phyloP scores from a whole-genome alignment of 371 early-diverging fungal species.

The Sporodiniella umbellata region DNA sequence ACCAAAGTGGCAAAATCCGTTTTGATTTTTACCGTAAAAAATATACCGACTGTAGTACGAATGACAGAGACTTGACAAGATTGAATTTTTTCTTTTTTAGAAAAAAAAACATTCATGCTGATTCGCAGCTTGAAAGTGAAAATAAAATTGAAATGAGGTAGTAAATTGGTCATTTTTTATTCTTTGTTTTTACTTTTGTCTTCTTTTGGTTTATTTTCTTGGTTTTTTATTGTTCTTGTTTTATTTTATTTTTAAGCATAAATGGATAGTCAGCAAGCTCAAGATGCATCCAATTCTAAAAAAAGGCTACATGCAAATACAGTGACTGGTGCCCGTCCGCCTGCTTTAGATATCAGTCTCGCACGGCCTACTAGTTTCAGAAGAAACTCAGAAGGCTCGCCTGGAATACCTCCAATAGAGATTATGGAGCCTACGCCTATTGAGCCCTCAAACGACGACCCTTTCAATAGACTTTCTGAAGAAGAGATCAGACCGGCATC shows the following conservation, averaged over 20 bases:
- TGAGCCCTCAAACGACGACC: constrained; percentile 7
- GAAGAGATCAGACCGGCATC: neutral
- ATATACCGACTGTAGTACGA: too few species aligned
- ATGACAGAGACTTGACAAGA: too few species aligned
- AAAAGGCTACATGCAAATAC: constrained; percentile 13
- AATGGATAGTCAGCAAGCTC: neutral
- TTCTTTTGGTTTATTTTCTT: neutral
- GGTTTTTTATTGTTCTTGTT: neutral
- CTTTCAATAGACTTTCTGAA: neutral
- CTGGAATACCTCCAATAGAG: constrained; percentile 16
- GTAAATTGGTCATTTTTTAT: neutral
- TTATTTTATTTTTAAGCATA: neutral
- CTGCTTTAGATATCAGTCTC: constrained; percentile 12
- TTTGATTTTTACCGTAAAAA: too few species aligned
- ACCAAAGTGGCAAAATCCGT: too few species aligned
- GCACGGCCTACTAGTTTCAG: constrained; percentile 8
- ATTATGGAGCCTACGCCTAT: constrained; percentile 21
- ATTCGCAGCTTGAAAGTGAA: neutral
- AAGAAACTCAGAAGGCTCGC: constrained; percentile 28
- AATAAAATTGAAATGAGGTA: neutral
- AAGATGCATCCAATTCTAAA: neutral
- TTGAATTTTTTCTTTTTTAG: too few species aligned
- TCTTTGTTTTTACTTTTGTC: neutral
- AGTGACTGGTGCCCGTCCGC: constrained; percentile 12
- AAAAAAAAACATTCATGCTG: constrained; percentile 1